Evolutionary conservation across 148 eudicot species (phyloP).

Genomic region (Suaeda aralocaspica): DNA sequence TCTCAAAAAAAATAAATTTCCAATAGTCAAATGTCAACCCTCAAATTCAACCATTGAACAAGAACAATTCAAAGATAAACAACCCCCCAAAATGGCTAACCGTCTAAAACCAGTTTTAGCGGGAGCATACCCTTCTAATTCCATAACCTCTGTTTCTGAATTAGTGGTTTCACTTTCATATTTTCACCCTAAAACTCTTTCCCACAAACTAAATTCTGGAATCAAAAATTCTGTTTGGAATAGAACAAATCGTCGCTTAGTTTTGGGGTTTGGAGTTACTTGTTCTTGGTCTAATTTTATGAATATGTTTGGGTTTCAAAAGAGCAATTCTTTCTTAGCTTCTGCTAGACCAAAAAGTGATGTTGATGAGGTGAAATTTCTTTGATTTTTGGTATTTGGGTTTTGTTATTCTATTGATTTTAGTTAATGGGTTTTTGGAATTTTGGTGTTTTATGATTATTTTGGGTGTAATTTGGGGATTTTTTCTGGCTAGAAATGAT

Average conservation of each 20-base stretch:
- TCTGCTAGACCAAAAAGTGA: constrained; percentile 62
- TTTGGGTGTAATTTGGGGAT: background rate
- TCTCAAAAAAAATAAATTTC: background rate
- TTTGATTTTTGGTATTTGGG: constrained; percentile 26
- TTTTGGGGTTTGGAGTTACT: constrained; percentile 62
- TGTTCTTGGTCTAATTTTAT: constrained; percentile 57
- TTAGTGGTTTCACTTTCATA: background rate
- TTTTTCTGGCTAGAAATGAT: background rate
- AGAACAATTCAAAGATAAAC: background rate
- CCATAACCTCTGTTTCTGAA: constrained; percentile 9
- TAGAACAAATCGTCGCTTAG: constrained; percentile 45
- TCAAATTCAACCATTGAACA: constrained; percentile 5
- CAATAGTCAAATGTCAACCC: background rate
- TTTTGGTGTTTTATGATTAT: background rate
- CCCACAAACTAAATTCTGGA: constrained; percentile 22
- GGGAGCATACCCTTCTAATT: constrained; percentile 12
- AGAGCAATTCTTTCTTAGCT: constrained; percentile 56
- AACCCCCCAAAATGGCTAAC: constrained; percentile 26
- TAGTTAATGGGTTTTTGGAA: constrained; percentile 23
- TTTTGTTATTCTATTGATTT: constrained; percentile 15
- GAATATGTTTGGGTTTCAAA: constrained; percentile 47
- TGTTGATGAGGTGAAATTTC: constrained; percentile 51
- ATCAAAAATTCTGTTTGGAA: background rate
- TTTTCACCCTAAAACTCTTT: constrained; percentile 11
- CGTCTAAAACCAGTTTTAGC: constrained; percentile 29